Evolutionary conservation across 2,329 filamentous ascomycete species (phyloP).

Genomic region (Peltaster fructicola): DNA sequence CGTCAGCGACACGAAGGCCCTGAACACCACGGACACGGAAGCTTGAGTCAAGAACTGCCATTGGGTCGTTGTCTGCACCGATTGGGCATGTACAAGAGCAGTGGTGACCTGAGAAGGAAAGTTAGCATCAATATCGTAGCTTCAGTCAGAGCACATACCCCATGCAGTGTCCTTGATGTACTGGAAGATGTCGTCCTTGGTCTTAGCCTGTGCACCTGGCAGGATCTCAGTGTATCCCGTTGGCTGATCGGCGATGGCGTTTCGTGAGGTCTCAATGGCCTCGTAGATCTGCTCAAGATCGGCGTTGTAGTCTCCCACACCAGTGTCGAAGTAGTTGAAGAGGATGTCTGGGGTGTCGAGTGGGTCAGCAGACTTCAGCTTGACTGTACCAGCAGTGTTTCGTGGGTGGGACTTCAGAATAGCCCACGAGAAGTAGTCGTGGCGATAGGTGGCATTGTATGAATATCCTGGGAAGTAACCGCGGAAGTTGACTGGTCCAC

Average conservation of each 20-base stretch:
- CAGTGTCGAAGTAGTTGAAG: conserved; percentile 40
- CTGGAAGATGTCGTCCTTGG: conserved; percentile 28
- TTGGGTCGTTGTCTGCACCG: conserved; percentile 34
- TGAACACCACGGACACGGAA: conserved; percentile 40
- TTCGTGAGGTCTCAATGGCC: conserved; percentile 34
- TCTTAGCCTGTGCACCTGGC: conserved; percentile 25
- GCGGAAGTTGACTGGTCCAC: conserved; percentile 36
- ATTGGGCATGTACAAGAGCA: conserved; percentile 39
- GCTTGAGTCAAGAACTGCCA: conserved; percentile 37
- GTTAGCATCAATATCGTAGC: too few relatives aligned
- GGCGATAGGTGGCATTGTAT: conserved; percentile 25
- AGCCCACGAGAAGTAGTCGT: conserved; percentile 30
- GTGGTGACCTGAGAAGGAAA: too few relatives aligned
- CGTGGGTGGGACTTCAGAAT: conserved; percentile 46
- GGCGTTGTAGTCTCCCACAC: conserved; percentile 20
- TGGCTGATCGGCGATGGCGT: conserved; percentile 15
- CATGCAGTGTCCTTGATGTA: conserved; percentile 34
- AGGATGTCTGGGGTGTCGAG: conserved; percentile 44
- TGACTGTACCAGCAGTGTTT: conserved; percentile 44
- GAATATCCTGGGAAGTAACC: conserved; percentile 40
- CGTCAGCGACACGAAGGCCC: conserved; percentile 44
- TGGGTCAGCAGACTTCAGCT: conserved; percentile 42
- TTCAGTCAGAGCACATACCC: too few relatives aligned
- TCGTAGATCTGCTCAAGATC: conserved; percentile 38
- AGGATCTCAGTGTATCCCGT: conserved; percentile 24